A percentile compares a stretch with the other conserved stretches of the same genome.
These are phyloP conservation scores for Ambrosia artemisiifolia DNA, from an alignment of 129 eudicot species.

Conservation along the genomic window DNA sequence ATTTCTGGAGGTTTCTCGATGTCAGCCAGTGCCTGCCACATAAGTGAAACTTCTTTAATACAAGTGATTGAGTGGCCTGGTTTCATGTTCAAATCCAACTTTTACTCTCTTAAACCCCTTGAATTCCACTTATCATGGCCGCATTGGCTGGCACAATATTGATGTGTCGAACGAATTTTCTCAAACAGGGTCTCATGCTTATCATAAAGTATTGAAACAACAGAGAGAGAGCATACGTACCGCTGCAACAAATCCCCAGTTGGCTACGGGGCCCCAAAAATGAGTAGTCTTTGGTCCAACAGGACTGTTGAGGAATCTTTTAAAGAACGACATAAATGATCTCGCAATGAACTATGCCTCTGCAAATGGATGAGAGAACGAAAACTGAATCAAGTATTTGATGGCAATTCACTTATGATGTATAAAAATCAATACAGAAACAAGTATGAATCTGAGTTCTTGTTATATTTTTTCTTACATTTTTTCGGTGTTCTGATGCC, in stretches of 20 bases:
- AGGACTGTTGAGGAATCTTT: neutral
- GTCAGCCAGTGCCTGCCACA: slow-evolving; percentile 66
- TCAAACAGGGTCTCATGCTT: too few species aligned
- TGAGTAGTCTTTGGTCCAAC: neutral
- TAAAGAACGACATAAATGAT: neutral
- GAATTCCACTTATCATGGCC: too few species aligned
- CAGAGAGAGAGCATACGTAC: neutral
- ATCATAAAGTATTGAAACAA: too few species aligned
- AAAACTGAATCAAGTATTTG: too few species aligned
- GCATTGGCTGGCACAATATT: too few species aligned
- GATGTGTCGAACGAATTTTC: too few species aligned
- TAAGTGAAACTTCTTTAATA: neutral
- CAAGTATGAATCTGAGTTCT: neutral
- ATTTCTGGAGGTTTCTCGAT: slow-evolving; percentile 78
- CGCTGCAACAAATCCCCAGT: neutral
- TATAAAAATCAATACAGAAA: too few species aligned
- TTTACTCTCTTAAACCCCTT: too few species aligned
- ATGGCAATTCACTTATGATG: too few species aligned
- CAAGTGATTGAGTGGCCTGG: too few species aligned
- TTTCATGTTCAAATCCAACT: too few species aligned
- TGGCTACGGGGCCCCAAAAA: neutral
- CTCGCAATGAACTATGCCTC: neutral
- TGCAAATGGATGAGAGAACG: neutral
- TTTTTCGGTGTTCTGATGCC: too few species aligned
- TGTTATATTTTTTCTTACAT: neutral